These are phyloP conservation scores for Aspergillus sergii DNA, from an alignment of 2,329 filamentous ascomycete genomes.

Conservation along the genomic window DNA sequence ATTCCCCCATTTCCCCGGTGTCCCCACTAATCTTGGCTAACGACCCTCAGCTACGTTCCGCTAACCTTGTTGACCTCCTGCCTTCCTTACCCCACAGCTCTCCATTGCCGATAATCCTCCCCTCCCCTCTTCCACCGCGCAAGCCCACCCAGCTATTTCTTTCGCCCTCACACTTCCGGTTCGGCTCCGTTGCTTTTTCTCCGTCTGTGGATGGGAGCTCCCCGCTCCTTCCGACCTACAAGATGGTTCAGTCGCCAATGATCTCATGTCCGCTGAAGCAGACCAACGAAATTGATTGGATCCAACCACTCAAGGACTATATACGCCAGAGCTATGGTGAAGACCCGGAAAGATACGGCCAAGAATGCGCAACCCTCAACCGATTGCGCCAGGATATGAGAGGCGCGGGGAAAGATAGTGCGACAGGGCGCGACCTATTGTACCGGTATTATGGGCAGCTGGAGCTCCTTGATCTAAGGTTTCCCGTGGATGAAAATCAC, in stretches of 20 bases:
- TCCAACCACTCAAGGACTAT: conserved; percentile 86
- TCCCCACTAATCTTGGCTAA: conserved; percentile 7
- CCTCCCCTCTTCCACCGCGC: neutral
- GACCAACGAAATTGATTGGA: conserved; percentile 99
- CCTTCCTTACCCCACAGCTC: conserved; percentile 8
- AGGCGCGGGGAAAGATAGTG: conserved; percentile 94
- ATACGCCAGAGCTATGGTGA: conserved; percentile 94
- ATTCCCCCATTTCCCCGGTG: neutral
- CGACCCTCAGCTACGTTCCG: neutral
- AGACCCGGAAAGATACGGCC: conserved; percentile 91
- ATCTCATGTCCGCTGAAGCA: conserved; percentile 87
- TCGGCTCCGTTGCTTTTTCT: conserved; percentile 1
- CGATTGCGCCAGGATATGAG: conserved; percentile 97
- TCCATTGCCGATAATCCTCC: conserved; percentile 7
- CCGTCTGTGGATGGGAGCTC: conserved; percentile 35
- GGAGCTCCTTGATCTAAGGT: conserved; percentile 88
- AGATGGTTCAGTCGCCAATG: conserved; percentile 88
- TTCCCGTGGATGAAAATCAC: conserved; percentile 97
- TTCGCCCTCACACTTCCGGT: neutral
- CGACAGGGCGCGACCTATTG: conserved; percentile 85
- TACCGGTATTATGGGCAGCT: conserved; percentile 98
- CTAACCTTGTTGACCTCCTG: neutral
- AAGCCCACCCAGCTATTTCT: neutral
- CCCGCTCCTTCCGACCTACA: conserved; percentile 38
- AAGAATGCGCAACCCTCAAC: conserved; percentile 94